Evolutionary conservation across 257 asterid species (phyloP).

Genomic region (Solanum infundibuliforme): DNA sequence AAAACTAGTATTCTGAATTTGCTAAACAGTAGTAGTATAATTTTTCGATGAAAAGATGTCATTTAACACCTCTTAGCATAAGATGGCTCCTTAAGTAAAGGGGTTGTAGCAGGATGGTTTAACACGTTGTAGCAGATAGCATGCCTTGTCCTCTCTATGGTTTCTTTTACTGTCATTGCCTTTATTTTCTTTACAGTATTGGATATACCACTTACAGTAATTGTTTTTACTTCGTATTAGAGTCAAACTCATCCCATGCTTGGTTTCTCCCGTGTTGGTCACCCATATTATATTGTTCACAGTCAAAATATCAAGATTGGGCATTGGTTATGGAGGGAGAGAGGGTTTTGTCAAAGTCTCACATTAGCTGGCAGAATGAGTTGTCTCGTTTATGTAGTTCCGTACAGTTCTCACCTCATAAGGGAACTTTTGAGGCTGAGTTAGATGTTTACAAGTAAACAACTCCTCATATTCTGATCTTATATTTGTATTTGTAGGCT

Average conservation of each 20-base stretch:
- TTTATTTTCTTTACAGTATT: no score
- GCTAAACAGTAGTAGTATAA: no score
- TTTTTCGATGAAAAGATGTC: no score
- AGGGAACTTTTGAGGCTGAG: not conserved
- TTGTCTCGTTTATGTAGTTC: not conserved
- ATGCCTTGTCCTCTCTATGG: no score
- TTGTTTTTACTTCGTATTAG: not conserved
- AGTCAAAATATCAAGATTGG: not conserved
- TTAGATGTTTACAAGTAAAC: not conserved
- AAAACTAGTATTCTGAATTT: no score
- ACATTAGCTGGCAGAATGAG: not conserved
- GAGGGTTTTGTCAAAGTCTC: not conserved
- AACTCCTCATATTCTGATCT: not conserved
- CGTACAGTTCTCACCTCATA: not conserved
- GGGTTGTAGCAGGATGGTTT: no score
- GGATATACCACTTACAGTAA: no score
- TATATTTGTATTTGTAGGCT: slow-evolving; percentile 33
- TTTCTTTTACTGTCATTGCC: no score
- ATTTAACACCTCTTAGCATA: no score
- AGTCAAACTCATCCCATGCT: not conserved
- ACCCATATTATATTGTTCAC: not conserved
- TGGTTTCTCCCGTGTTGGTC: not conserved
- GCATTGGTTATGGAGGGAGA: not conserved
- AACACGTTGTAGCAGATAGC: no score
- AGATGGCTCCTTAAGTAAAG: no score